Evolutionary conservation across 2,329 filamentous ascomycete genomes (phyloP), one percentile per base, ranked within the genome.

Genomic region (Aspergillus glaucus): DNA sequence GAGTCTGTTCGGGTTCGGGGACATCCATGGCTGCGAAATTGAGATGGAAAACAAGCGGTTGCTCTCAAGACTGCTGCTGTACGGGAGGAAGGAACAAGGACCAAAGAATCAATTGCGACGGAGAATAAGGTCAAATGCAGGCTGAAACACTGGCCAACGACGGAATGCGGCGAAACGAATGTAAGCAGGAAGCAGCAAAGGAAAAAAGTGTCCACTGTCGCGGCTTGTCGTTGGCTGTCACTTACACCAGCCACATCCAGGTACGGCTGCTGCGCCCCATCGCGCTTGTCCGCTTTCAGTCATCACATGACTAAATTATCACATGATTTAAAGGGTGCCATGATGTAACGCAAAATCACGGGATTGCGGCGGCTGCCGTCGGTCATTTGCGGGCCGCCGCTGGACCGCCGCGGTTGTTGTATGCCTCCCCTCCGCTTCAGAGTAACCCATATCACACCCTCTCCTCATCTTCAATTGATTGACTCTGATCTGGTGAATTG

Each of bases 1-100:
- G 89, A 71, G 89, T 95, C 75, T 87, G 82, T 44, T 95, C 89
- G 55, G 88, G 85, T 76, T 95, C 89, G 54, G 85, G 80, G 62
- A 84, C 84, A 76, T 96, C 89, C 91, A 95, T 95, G 51, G 57
- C 68, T 58, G 61, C 19, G 26, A n/a, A 8, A 24, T 22, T 24
- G 12, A 28, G 30, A 30, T 24, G 50, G 47, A 46, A 34, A 37
- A 41, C 41, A 50, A 49, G 10, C 26, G 9, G 26, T 12, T 30
- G 10, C 26, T 12, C 26, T 30, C 15, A 41, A 45, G n/a, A 43
- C n/a, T 43, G 34, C 34, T 36, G 6, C 34, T 36, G 34, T 17
- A 36, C 6, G n/a, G 26, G 26, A 30, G 26, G 10, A 30, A 30
- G n/a, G 7, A 17, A 36, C 34, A 36, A 36, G 4, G 8, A 17